Evolutionary conservation across 2,329 filamentous ascomycete genomes (phyloP).

Genomic region (Apiospora kogelbergensis): DNA sequence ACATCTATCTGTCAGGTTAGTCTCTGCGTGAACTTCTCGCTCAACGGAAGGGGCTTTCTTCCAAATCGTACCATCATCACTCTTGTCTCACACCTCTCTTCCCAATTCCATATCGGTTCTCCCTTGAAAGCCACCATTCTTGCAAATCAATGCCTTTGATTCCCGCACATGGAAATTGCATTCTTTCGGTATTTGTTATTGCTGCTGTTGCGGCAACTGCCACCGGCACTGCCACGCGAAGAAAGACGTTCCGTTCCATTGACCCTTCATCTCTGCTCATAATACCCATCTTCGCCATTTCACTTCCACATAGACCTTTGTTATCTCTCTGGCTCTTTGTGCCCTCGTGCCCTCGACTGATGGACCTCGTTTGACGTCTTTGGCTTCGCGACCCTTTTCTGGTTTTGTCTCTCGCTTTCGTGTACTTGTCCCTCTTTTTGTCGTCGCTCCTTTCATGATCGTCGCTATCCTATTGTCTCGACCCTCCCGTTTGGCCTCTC

Average conservation of each 20-base stretch:
- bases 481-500: neutral
- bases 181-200: neutral
- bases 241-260: neutral
- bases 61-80: neutral
- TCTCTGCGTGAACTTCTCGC: neutral
- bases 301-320: neutral
- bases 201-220: neutral
- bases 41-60: neutral
- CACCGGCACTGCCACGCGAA: neutral
- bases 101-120: neutral
- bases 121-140: conserved; percentile 7
- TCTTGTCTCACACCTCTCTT: neutral
- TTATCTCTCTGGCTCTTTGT: neutral
- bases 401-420: conserved; percentile 1
- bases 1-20: neutral
- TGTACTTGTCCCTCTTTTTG: neutral
- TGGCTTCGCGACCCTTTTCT: neutral
- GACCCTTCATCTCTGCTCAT: neutral
- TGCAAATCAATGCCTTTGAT: neutral
- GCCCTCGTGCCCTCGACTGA: neutral
- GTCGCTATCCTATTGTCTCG: neutral
- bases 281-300: neutral
- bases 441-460: neutral
- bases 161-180: neutral
- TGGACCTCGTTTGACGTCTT: conserved; percentile 8